Evolutionary conservation across 495 filamentous ascomycete genomes (phyloP).

Genomic region (Saxispiralis lemnorum): DNA sequence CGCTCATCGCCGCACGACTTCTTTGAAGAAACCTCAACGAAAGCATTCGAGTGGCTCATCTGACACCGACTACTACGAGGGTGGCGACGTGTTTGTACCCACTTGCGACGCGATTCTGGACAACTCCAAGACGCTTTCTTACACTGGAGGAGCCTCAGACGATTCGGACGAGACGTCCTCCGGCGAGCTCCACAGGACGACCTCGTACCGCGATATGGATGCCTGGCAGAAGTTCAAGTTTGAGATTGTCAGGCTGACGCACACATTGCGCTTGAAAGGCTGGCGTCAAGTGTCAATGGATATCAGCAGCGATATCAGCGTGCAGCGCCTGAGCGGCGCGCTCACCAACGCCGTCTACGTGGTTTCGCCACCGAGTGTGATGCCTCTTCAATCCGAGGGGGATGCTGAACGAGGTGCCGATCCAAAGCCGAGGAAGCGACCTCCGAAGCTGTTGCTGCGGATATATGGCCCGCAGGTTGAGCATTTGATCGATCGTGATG

Average conservation of each 20-base stretch:
- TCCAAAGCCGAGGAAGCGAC: constrained; percentile 32
- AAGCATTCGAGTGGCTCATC: constrained; percentile 36
- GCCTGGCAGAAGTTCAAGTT: constrained; percentile 69
- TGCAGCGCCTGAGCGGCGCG: constrained; percentile 78
- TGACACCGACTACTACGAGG: constrained; percentile 62
- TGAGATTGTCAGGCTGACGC: constrained; percentile 73
- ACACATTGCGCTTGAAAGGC: constrained; percentile 74
- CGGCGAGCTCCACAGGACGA: constrained; percentile 22
- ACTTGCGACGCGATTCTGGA: constrained; percentile 65
- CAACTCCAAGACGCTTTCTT: constrained; percentile 72
- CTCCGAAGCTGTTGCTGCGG: constrained; percentile 65
- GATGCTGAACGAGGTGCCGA: constrained; percentile 23
- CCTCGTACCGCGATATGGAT: constrained; percentile 41
- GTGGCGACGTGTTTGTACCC: constrained; percentile 47
- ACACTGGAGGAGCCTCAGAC: constrained; percentile 41
- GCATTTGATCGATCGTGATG: constrained; percentile 85
- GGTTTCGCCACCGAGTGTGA: constrained; percentile 55
- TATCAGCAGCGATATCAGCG: constrained; percentile 47
- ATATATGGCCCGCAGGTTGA: constrained; percentile 94
- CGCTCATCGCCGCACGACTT: constrained; percentile 9
- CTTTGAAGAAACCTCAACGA: constrained; percentile 18
- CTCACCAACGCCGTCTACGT: constrained; percentile 94
- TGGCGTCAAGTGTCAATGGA: constrained; percentile 78
- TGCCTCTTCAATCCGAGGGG: constrained; percentile 22
- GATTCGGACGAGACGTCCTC: constrained; percentile 28